Evolutionary conservation across 106 monocot genomes (phyloP).

Genomic region (Amphibolis antarctica): DNA sequence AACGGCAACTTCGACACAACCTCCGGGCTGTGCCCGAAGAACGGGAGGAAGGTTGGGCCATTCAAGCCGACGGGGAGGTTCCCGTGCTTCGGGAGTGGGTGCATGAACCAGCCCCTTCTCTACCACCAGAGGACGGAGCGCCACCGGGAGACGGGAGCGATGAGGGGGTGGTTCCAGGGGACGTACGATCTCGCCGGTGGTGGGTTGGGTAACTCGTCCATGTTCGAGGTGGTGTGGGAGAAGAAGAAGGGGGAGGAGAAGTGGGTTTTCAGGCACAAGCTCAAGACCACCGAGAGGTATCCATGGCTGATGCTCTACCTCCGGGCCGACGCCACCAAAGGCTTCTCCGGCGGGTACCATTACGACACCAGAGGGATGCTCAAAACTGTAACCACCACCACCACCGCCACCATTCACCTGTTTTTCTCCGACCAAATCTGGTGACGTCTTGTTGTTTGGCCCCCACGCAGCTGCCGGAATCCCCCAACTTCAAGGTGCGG

Average conservation of each 20-base stretch:
- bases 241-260: conserved; percentile 39
- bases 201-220: conserved; percentile 23
- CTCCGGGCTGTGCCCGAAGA: conserved; percentile 45
- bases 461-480: conserved; percentile 50
- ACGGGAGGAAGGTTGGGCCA: conserved; percentile 46
- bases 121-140: conserved; percentile 33
- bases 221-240: conserved; percentile 70
- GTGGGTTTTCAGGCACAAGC: conserved; percentile 60
- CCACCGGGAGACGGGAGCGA: conserved; percentile 4
- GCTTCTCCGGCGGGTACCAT: conserved; percentile 78
- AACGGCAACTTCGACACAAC: conserved; percentile 79
- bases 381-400: conserved; percentile 35
- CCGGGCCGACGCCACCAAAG: conserved; percentile 67
- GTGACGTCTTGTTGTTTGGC: too few species aligned
- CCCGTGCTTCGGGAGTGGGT: conserved; percentile 68
- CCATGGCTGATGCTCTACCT: conserved; percentile 95
- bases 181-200: conserved; percentile 50
- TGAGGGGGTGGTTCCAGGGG: conserved; percentile 50
- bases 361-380: conserved; percentile 79
- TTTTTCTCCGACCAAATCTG: too few species aligned
- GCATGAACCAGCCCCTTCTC: conserved; percentile 86
- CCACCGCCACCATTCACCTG: not conserved
- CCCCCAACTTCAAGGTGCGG: conserved; percentile 70
- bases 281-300: conserved; percentile 50
- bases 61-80: conserved; percentile 50